Evolutionary conservation across 768 basidiomycete species (phyloP).

Genomic region (Suillus occidentalis): DNA sequence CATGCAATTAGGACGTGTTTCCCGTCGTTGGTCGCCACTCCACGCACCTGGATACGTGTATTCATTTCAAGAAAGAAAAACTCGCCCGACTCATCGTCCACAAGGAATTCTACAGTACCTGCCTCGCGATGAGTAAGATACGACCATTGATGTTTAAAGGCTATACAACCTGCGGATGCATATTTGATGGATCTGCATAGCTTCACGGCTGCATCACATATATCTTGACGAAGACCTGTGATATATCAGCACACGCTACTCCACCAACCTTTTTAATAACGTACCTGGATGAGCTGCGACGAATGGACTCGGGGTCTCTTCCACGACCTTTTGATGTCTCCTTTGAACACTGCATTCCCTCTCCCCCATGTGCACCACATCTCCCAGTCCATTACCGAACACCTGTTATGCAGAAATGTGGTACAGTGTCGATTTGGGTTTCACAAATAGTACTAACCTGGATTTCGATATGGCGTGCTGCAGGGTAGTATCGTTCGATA

Average conservation of each 20-base stretch:
- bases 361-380: constrained; percentile 65
- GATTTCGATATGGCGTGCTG: constrained; percentile 64
- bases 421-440: not conserved
- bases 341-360: constrained; percentile 71
- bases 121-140: not conserved
- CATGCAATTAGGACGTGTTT: constrained; percentile 1
- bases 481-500: constrained; percentile 56
- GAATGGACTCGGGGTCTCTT: constrained; percentile 68
- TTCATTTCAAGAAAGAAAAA: constrained; percentile 79
- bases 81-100: constrained; percentile 48
- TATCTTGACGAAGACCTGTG: constrained; percentile 43
- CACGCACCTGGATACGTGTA: constrained; percentile 54
- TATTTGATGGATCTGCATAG: constrained; percentile 53
- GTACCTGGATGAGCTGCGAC: constrained; percentile 44
- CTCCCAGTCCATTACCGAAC: constrained; percentile 62
- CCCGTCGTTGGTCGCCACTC: not conserved
- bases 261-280: constrained; percentile 3
- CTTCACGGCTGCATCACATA: constrained; percentile 54
- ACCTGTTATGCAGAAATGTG: constrained; percentile 39
- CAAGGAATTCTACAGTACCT: constrained; percentile 71
- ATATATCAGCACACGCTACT: not conserved
- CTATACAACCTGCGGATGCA: constrained; percentile 50
- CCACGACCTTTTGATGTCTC: constrained; percentile 72
- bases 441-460: constrained; percentile 40
- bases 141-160: not conserved